Conservation (phyloP, 257 asterid genomes). For the Fraxinus excelsior region DNA sequence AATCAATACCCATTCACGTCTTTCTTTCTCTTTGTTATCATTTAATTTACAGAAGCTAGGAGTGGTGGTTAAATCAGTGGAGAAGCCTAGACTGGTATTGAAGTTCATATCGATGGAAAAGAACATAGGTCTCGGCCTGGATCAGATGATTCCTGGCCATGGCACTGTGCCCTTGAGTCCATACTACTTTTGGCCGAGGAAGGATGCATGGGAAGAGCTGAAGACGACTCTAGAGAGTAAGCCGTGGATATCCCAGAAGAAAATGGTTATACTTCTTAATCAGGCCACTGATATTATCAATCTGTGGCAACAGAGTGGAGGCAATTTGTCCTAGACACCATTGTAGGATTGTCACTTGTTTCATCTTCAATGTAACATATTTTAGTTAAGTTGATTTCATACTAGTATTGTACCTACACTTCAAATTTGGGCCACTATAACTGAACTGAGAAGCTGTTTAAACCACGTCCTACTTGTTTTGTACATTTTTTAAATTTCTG, state of each 20-base stretch:
- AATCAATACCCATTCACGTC: too few relatives aligned
- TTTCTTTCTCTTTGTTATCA: background rate
- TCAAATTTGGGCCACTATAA: background rate
- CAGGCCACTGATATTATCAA: slow-evolving; percentile 60
- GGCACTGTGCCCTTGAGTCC: slow-evolving; percentile 50
- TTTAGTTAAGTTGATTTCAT: background rate
- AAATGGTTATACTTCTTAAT: slow-evolving; percentile 55
- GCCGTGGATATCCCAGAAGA: slow-evolving; percentile 58
- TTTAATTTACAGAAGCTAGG: slow-evolving; percentile 29
- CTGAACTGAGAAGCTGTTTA: background rate
- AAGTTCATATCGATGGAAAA: slow-evolving; percentile 61
- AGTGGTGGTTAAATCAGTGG: slow-evolving; percentile 25
- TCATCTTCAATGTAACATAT: background rate
- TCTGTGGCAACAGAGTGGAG: slow-evolving; percentile 62
- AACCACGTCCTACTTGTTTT: background rate
- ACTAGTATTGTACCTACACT: background rate
- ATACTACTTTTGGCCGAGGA: slow-evolving; percentile 60
- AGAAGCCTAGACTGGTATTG: slow-evolving; percentile 46
- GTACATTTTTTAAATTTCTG: background rate
- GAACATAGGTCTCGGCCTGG: slow-evolving; percentile 48
- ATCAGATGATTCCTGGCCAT: slow-evolving; percentile 45
- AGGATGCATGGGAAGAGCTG: slow-evolving; percentile 62
- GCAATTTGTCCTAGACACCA: slow-evolving; percentile 35
- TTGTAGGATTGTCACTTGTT: background rate
- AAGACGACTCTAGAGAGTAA: slow-evolving; percentile 43